phyloP scores from a whole-genome alignment of 805 yeast species.

The Lipomyces orientalis region DNA sequence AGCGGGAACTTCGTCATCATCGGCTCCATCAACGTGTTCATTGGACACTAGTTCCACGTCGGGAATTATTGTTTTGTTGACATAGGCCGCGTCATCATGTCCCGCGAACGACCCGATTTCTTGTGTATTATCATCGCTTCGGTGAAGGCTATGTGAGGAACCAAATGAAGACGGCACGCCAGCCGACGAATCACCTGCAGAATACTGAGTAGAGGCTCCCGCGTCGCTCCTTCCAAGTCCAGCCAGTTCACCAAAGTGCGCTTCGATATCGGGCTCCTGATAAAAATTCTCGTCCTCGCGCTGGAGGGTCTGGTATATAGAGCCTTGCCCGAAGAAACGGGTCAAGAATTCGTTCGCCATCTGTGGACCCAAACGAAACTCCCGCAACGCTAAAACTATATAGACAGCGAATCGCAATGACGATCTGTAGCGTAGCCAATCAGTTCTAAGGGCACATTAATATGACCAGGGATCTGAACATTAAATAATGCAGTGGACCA shows the following conservation, averaged over 20 bases:
- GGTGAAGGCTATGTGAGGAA: neutral
- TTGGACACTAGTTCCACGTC: neutral
- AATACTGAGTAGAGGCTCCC: slow-evolving; percentile 12
- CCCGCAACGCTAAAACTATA: neutral
- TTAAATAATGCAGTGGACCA: neutral
- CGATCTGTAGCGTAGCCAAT: neutral
- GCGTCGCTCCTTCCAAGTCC: slow-evolving; percentile 2
- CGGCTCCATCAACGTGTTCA: slow-evolving; percentile 3
- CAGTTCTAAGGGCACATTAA: neutral
- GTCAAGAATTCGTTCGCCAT: slow-evolving; percentile 28
- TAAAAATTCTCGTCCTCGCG: slow-evolving; percentile 29
- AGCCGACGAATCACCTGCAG: slow-evolving; percentile 25
- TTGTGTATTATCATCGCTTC: neutral
- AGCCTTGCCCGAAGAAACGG: slow-evolving; percentile 36
- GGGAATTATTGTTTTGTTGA: neutral
- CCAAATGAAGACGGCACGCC: slow-evolving; percentile 30
- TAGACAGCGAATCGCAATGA: neutral
- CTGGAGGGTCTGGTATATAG: slow-evolving; percentile 37
- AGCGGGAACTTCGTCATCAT: slow-evolving; percentile 31
- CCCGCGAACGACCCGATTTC: neutral
- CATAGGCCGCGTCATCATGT: neutral
- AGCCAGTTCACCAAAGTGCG: slow-evolving; percentile 26
- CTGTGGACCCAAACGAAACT: neutral
- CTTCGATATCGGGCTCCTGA: slow-evolving; percentile 32
- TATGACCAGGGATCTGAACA: neutral